Evolutionary conservation across 2,329 filamentous ascomycete genomes (phyloP).

Genomic region (Tolypocladium sp.): DNA sequence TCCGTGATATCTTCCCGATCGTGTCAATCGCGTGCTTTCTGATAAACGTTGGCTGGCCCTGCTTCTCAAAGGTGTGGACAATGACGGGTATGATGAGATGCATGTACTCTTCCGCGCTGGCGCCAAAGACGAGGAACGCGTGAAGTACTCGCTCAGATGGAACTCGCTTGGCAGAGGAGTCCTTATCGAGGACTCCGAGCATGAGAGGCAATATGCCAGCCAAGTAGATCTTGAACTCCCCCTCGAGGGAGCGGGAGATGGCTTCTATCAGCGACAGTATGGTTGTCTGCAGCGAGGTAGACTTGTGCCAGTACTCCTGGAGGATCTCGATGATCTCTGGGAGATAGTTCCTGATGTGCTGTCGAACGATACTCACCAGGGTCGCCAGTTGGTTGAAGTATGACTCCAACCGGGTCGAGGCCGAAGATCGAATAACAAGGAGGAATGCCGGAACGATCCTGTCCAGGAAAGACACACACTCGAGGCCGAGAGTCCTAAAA

Average conservation of each 20-base stretch:
- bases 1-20: conserved; percentile 84
- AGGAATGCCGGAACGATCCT: conserved; percentile 94
- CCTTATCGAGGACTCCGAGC: conserved; percentile 87
- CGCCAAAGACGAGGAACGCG: conserved; percentile 90
- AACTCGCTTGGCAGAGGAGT: conserved; percentile 63
- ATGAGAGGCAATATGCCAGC: conserved; percentile 84
- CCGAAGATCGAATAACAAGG: conserved; percentile 74
- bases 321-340: conserved; percentile 79
- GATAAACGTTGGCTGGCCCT: conserved; percentile 68
- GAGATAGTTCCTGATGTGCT: conserved; percentile 89
- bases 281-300: conserved; percentile 74
- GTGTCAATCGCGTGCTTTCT: conserved; percentile 89
- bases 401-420: conserved; percentile 71
- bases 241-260: conserved; percentile 86
- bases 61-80: conserved; percentile 87
- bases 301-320: conserved; percentile 82
- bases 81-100: conserved; percentile 95
- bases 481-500: conserved; percentile 89
- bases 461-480: conserved; percentile 90
- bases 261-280: conserved; percentile 89
- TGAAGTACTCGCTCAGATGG: conserved; percentile 88
- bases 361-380: conserved; percentile 87
- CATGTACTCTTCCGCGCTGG: conserved; percentile 97
- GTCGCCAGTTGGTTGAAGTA: conserved; percentile 97
- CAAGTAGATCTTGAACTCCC: conserved; percentile 95